Conservation (phyloP, 345 rosid genomes). For the Noccaea bulbosa region DNA sequence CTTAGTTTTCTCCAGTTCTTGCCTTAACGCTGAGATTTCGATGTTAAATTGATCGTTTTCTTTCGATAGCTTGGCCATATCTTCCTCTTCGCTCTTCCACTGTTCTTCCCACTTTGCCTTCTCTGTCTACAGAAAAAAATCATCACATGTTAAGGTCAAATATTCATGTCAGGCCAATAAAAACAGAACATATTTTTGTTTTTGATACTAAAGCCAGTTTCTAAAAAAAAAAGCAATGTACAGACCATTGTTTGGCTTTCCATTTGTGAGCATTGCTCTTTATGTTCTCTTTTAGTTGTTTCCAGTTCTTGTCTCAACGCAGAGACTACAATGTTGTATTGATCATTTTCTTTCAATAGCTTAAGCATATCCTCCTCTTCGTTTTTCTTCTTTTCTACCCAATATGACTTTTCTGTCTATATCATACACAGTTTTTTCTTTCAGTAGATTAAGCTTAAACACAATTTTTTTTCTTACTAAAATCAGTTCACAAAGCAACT, state of each 20-base stretch:
- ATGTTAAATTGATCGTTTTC: slow-evolving; percentile 48
- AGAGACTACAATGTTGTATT: slow-evolving; percentile 41
- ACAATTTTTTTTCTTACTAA: background rate
- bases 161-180: slow-evolving; percentile 9
- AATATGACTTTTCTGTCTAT: slow-evolving; percentile 56
- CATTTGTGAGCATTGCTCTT: slow-evolving; percentile 52
- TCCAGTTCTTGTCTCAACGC: slow-evolving; percentile 59
- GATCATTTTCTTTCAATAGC: slow-evolving; percentile 48
- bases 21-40: slow-evolving; percentile 48
- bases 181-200: background rate
- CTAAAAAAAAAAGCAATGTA: slow-evolving; percentile 7
- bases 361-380: slow-evolving; percentile 52
- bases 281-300: slow-evolving; percentile 48
- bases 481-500: slow-evolving; percentile 13
- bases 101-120: slow-evolving; percentile 55
- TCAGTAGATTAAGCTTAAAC: too few relatives aligned
- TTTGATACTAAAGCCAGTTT: background rate
- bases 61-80: slow-evolving; percentile 45
- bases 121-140: slow-evolving; percentile 45
- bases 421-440: slow-evolving; percentile 11
- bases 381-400: slow-evolving; percentile 51
- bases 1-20: slow-evolving; percentile 56
- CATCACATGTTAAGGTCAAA: background rate
- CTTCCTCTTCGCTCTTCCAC: slow-evolving; percentile 52
- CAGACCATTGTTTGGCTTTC: slow-evolving; percentile 61